These are phyloP conservation scores for Sugiyamaella floridensis DNA, from an alignment of 805 yeast species.

Conservation along the genomic window DNA sequence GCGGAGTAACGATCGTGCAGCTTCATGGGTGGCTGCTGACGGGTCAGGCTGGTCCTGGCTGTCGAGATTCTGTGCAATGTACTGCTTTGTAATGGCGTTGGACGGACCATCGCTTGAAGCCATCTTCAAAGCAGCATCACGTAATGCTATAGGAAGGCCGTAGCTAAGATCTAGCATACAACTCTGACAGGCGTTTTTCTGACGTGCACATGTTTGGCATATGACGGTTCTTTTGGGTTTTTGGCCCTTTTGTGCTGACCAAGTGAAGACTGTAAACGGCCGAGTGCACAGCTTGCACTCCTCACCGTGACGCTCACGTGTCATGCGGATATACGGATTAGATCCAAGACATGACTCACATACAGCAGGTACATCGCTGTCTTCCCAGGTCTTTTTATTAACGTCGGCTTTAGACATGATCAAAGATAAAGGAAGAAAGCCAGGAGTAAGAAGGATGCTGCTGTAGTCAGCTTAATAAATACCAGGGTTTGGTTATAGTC, in stretches of 20 bases:
- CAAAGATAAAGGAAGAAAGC: no score
- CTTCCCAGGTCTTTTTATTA: conserved; percentile 30
- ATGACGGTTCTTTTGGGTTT: conserved; percentile 56
- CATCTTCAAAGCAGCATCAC: conserved; percentile 76
- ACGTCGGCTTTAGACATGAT: conserved; percentile 26
- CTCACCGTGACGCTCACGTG: conserved; percentile 62
- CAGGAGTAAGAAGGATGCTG: not conserved
- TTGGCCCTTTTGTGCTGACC: conserved; percentile 49
- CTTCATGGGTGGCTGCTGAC: conserved; percentile 38
- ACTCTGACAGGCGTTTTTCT: conserved; percentile 77
- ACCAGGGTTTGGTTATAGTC: not conserved
- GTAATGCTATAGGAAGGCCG: conserved; percentile 68
- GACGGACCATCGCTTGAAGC: conserved; percentile 43
- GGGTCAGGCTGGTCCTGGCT: conserved; percentile 26
- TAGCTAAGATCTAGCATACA: conserved; percentile 79
- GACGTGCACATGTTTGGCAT: conserved; percentile 73
- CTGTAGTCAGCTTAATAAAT: not conserved
- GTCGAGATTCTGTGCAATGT: conserved; percentile 45
- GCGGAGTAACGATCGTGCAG: conserved; percentile 47
- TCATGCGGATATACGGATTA: conserved; percentile 60
- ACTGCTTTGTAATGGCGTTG: conserved; percentile 48
- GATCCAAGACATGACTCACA: conserved; percentile 71
- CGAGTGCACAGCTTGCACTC: conserved; percentile 81
- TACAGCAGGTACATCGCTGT: conserved; percentile 49
- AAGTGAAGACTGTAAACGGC: conserved; percentile 73